Percentiles rank a stretch among this genome's conserved stretches.
Evolutionary conservation across 2,329 filamentous ascomycete species (phyloP).

Genomic region (Orbilia javanica): DNA sequence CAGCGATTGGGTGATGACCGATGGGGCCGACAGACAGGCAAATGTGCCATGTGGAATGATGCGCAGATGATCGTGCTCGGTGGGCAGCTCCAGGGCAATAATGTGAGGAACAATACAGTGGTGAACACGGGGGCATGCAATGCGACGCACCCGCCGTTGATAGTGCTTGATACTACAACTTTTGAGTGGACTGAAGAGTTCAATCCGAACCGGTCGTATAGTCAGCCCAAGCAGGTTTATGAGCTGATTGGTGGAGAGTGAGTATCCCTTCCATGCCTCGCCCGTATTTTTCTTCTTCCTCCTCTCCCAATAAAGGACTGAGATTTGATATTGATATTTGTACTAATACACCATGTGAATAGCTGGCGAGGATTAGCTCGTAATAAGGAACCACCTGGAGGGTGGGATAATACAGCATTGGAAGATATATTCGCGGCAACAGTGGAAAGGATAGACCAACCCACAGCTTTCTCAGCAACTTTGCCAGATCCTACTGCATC

Average conservation of each 20-base stretch:
- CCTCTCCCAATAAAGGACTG: background rate
- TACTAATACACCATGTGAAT: too few species aligned
- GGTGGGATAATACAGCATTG: slow-evolving; percentile 31
- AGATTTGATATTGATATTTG: background rate
- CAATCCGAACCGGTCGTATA: slow-evolving; percentile 52
- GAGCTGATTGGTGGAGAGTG: slow-evolving; percentile 49
- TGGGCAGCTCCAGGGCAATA: slow-evolving; percentile 40
- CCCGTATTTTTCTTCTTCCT: background rate
- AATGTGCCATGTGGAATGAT: slow-evolving; percentile 47
- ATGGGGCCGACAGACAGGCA: slow-evolving; percentile 34
- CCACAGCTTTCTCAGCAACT: slow-evolving; percentile 21
- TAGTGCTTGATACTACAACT: slow-evolving; percentile 54
- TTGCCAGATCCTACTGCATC: background rate
- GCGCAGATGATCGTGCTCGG: slow-evolving; percentile 54
- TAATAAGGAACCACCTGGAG: slow-evolving; percentile 25
- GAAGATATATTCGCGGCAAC: slow-evolving; percentile 36
- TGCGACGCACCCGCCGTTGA: slow-evolving; percentile 48
- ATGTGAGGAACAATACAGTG: slow-evolving; percentile 22
- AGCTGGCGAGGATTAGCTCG: slow-evolving; percentile 50
- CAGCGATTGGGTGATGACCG: slow-evolving; percentile 34
- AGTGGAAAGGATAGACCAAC: slow-evolving; percentile 38
- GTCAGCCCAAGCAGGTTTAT: slow-evolving; percentile 43
- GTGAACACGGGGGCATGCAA: slow-evolving; percentile 50
- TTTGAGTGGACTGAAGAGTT: slow-evolving; percentile 47
- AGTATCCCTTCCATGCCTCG: background rate